Percentiles rank a stretch among this genome's conserved stretches.
phyloP scores from a whole-genome alignment of 257 asterid genomes.

The Datura wrightii region DNA sequence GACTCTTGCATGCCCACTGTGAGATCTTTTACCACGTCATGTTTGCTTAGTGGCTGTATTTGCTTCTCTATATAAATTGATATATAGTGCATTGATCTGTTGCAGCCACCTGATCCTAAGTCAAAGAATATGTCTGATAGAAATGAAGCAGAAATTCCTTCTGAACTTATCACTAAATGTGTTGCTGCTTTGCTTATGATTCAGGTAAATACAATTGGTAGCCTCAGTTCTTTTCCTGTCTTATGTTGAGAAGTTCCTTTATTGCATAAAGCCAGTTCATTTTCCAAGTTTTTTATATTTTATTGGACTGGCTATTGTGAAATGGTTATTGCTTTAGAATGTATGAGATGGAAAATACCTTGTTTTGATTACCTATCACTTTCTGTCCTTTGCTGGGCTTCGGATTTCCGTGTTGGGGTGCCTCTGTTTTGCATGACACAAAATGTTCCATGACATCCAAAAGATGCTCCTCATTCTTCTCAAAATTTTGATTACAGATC shows the following conservation, averaged over 20 bases:
- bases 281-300: neutral
- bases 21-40: constrained; percentile 39
- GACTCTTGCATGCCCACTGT: constrained; percentile 48
- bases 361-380: constrained; percentile 2
- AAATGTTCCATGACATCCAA: neutral
- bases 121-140: constrained; percentile 45
- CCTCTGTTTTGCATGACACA: neutral
- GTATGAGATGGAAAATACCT: neutral
- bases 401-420: neutral
- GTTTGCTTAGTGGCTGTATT: constrained; percentile 17
- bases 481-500: neutral
- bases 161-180: constrained; percentile 76
- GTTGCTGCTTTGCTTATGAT: constrained; percentile 85
- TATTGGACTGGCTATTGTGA: constrained; percentile 17
- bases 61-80: constrained; percentile 32
- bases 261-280: constrained; percentile 10
- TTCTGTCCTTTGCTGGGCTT: constrained; percentile 14
- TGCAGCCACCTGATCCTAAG: constrained; percentile 62
- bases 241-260: neutral
- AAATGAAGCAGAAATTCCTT: constrained; percentile 68
- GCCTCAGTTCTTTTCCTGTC: neutral
- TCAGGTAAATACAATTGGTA: constrained; percentile 49
- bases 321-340: neutral
- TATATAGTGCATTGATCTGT: constrained; percentile 30
- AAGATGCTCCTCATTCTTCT: neutral